Evolutionary conservation across 306 rosid species (phyloP).

Genomic region (Casuarina equisetifolia): DNA sequence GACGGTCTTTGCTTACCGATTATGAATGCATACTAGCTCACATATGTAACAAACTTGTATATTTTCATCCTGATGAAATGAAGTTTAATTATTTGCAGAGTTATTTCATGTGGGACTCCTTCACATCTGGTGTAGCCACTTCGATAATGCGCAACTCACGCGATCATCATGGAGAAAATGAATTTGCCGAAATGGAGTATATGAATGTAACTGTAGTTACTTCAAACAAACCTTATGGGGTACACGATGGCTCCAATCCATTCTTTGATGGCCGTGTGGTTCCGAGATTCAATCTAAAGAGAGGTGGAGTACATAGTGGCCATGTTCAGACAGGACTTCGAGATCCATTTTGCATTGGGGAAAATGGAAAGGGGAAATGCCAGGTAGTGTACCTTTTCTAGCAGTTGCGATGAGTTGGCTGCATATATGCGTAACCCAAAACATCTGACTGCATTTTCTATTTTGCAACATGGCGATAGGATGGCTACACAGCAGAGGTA

Average conservation of each 20-base stretch:
- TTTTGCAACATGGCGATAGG: slow-evolving; percentile 47
- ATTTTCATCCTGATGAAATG: too few relatives aligned
- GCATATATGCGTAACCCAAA: not conserved
- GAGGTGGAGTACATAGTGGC: slow-evolving; percentile 87
- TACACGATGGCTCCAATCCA: slow-evolving; percentile 84
- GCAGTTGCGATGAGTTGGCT: too few relatives aligned
- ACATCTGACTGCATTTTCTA: not conserved
- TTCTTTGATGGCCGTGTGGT: slow-evolving; percentile 51
- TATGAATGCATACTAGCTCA: slow-evolving; percentile 10
- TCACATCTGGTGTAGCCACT: slow-evolving; percentile 71
- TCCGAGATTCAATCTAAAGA: slow-evolving; percentile 60
- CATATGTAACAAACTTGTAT: not conserved
- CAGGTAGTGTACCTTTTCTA: slow-evolving; percentile 38
- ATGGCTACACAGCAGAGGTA: slow-evolving; percentile 74
- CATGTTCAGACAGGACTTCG: slow-evolving; percentile 77
- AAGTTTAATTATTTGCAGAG: slow-evolving; percentile 46
- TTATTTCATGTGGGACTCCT: slow-evolving; percentile 94
- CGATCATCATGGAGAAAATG: slow-evolving; percentile 57
- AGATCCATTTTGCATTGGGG: slow-evolving; percentile 74
- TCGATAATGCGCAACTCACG: slow-evolving; percentile 72
- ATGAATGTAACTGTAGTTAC: slow-evolving; percentile 86
- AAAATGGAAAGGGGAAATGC: slow-evolving; percentile 78
- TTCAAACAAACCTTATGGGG: slow-evolving; percentile 84
- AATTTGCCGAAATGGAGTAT: slow-evolving; percentile 80
- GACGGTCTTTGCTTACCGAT: not conserved